Conservation (phyloP, 2,329 filamentous ascomycete species). For the Clarireedia paspali region DNA sequence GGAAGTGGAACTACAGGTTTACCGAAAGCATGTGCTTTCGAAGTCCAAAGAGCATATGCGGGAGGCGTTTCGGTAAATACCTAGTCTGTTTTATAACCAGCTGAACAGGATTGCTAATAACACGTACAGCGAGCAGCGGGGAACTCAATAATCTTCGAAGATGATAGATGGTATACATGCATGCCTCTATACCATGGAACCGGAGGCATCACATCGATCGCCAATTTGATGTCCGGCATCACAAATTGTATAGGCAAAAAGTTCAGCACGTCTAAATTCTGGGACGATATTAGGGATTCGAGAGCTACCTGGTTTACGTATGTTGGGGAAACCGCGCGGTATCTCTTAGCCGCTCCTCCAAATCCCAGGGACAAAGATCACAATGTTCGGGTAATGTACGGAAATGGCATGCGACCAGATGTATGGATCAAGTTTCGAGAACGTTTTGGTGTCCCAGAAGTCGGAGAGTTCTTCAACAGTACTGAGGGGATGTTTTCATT, state of each 20-base stretch:
- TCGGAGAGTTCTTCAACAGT: slow-evolving; percentile 71
- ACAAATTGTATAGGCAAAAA: slow-evolving; percentile 56
- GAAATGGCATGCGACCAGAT: slow-evolving; percentile 61
- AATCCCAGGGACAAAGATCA: slow-evolving; percentile 54
- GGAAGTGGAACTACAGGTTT: slow-evolving; percentile 64
- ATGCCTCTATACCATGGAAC: slow-evolving; percentile 29
- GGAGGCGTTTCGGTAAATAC: slow-evolving; percentile 19
- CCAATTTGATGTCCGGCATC: slow-evolving; percentile 31
- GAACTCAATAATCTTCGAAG: slow-evolving; percentile 16
- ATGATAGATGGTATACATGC: slow-evolving; percentile 64
- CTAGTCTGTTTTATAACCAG: not conserved
- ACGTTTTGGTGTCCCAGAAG: slow-evolving; percentile 52
- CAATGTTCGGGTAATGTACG: slow-evolving; percentile 50
- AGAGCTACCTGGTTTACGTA: slow-evolving; percentile 66
- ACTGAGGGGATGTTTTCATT: slow-evolving; percentile 63
- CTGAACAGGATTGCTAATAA: not conserved
- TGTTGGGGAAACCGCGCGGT: slow-evolving; percentile 70
- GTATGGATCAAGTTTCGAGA: slow-evolving; percentile 58
- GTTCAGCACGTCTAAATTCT: slow-evolving; percentile 65
- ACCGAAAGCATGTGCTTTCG: slow-evolving; percentile 63
- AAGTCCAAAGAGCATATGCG: slow-evolving; percentile 36
- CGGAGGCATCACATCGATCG: slow-evolving; percentile 35
- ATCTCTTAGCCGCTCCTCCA: slow-evolving; percentile 60
- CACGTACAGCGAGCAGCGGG: not conserved
- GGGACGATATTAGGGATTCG: slow-evolving; percentile 62